Base-by-base conservation (phyloP, 331 rosid species). In the Pyracantha coccinea region DNA sequence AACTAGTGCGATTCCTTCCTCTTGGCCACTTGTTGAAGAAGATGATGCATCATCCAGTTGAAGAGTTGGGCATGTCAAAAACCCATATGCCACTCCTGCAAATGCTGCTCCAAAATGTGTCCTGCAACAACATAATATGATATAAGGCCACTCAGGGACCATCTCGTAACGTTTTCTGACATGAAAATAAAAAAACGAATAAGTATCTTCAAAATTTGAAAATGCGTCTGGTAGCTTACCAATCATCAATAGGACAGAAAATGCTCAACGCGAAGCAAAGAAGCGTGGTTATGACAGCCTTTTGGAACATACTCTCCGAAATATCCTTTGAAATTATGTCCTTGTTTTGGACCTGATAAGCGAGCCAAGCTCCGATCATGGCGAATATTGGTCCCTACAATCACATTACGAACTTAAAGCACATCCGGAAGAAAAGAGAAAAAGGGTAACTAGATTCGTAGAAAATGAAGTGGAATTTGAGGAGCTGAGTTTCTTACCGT, bases 281-380 rank as follows among this genome's bases (percentile, higher is more conserved):
- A 68, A 80, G 83, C 13, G 96, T 86, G n/a, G 84, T 76, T 70
- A 90, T 80, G 14, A 91, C 66, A 66, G 95, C 98, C 88, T 90
- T 91, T 66, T 44, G 72, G 83, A 91, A 90, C 93, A 91, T 75
- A 12, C 29, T 72, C 24, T 91, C 93, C 69, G 88, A 76, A 35
- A 73, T 81, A 33, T 83, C 93, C 80, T 82, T 85, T 41, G 80
- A 73, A 73, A 71, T 78, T 6, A 75, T 82, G 66, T 79, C 96
- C 79, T 77, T 90, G 86, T 89, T 88, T 67, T 88, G 93, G 73
- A 86, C 77, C 75, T 91, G 96, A 76, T 94, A 88, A 25, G 84
- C 35, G 17, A 94, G 86, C 97, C 98, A 94, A 77, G 98, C 98
- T 81, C 98, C 97, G 71, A 94, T 87, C 80, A 94, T 77, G 75